phyloP scores from a whole-genome alignment of 768 basidiomycete species.

The Lactarius hatsudake region DNA sequence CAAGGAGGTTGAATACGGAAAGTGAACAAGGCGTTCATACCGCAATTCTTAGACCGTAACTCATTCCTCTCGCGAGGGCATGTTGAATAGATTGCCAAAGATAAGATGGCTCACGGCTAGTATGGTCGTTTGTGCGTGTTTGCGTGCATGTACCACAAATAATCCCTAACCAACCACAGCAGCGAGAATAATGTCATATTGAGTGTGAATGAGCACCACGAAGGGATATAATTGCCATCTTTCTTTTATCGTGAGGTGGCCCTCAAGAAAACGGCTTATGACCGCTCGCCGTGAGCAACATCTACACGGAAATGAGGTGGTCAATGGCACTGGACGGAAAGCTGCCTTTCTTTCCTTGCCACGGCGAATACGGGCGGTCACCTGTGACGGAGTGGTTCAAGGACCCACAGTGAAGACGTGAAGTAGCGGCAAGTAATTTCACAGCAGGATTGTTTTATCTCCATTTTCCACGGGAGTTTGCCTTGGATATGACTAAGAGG shows the following conservation, averaged over 20 bases:
- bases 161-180: neutral
- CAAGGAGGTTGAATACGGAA: neutral
- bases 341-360: neutral
- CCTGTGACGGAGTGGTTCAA: too few relatives aligned
- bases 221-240: neutral
- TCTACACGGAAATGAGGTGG: neutral
- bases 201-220: neutral
- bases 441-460: neutral
- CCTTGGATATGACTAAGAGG: neutral
- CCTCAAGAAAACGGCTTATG: neutral
- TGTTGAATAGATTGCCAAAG: constrained; percentile 29
- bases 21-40: neutral
- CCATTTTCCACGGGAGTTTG: neutral
- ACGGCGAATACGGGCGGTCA: neutral
- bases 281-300: neutral
- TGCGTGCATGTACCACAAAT: neutral
- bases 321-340: neutral
- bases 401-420: neutral
- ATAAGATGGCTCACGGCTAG: constrained; percentile 29
- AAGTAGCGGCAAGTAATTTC: neutral
- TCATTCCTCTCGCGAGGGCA: constrained; percentile 25
- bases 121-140: neutral
- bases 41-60: constrained; percentile 27
- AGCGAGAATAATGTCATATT: neutral
- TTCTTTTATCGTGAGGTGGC: neutral